Evolutionary conservation across 345 rosid species (phyloP).

Genomic region (Populus nigra): DNA sequence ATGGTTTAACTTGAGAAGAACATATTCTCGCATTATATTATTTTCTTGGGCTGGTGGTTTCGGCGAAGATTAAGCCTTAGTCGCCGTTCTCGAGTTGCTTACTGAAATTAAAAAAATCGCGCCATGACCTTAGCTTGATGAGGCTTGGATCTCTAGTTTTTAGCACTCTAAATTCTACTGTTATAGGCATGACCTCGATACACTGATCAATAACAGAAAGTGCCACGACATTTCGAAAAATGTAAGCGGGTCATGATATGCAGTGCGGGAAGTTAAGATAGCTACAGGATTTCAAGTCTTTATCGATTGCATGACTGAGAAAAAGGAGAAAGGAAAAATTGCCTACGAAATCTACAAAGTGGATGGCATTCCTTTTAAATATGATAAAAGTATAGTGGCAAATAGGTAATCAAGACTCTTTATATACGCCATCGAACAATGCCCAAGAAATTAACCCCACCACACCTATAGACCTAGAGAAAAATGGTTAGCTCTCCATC

Average conservation of each 20-base stretch:
- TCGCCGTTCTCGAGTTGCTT: constrained; percentile 44
- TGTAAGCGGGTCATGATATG: constrained; percentile 25
- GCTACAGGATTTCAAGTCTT: constrained; percentile 1
- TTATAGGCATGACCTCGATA: background rate
- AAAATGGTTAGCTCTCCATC: constrained; percentile 10
- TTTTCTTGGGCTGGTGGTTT: constrained; percentile 30
- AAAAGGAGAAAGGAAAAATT: constrained; percentile 2
- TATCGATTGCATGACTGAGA: constrained; percentile 23
- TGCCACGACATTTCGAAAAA: constrained; percentile 22
- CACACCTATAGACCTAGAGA: background rate
- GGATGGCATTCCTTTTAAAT: constrained; percentile 26
- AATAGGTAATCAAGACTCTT: constrained; percentile 11
- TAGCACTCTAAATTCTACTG: background rate
- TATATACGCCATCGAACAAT: constrained; percentile 1
- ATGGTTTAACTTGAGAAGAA: background rate
- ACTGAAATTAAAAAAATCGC: background rate
- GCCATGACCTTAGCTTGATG: background rate
- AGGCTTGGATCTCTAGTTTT: background rate
- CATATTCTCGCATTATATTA: constrained; percentile 16
- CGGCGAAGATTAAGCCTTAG: constrained; percentile 39
- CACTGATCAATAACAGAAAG: background rate
- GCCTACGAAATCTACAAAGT: constrained; percentile 30
- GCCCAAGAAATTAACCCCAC: constrained; percentile 2
- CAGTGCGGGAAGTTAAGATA: background rate
- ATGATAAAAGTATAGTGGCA: constrained; percentile 6